phyloP scores from a whole-genome alignment of 2,329 filamentous ascomycete genomes.

The Verticillium nonalfalfae region DNA sequence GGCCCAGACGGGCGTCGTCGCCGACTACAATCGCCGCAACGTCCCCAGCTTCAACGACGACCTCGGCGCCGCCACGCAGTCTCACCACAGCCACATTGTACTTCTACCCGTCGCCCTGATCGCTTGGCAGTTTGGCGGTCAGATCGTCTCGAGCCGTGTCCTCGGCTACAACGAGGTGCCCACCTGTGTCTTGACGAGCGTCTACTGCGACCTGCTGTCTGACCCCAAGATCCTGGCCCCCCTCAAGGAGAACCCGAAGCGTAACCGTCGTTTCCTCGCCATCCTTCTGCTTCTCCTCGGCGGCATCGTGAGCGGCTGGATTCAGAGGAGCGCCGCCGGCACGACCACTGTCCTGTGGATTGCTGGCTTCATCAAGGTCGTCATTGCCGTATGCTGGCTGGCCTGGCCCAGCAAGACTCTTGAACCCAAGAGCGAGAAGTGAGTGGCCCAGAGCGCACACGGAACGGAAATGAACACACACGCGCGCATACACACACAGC shows the following conservation, averaged over 20 bases:
- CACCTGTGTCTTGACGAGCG: constrained; percentile 47
- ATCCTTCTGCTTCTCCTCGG: constrained; percentile 39
- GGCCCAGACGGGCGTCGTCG: constrained; percentile 37
- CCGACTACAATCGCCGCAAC: constrained; percentile 27
- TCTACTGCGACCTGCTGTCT: constrained; percentile 46
- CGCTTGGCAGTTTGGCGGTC: constrained; percentile 46
- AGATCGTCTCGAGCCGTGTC: constrained; percentile 42
- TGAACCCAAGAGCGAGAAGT: constrained; percentile 9
- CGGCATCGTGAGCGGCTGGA: constrained; percentile 41
- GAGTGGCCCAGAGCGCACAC: neutral
- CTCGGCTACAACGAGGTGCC: constrained; percentile 48
- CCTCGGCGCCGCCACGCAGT: constrained; percentile 2
- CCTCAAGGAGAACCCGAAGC: constrained; percentile 35
- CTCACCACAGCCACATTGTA: constrained; percentile 27
- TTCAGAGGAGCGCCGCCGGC: constrained; percentile 33
- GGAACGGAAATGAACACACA: neutral
- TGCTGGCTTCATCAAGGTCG: constrained; percentile 35
- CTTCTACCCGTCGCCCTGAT: constrained; percentile 40
- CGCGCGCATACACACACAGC: neutral
- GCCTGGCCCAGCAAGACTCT: constrained; percentile 20
- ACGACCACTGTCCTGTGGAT: constrained; percentile 37
- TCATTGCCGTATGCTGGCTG: constrained; percentile 28
- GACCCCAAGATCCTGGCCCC: constrained; percentile 39
- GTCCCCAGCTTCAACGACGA: constrained; percentile 10
- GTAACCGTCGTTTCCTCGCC: constrained; percentile 38